These are phyloP conservation scores for Lepiota venenata DNA, from an alignment of 768 basidiomycete genomes.

Conservation along the genomic window DNA sequence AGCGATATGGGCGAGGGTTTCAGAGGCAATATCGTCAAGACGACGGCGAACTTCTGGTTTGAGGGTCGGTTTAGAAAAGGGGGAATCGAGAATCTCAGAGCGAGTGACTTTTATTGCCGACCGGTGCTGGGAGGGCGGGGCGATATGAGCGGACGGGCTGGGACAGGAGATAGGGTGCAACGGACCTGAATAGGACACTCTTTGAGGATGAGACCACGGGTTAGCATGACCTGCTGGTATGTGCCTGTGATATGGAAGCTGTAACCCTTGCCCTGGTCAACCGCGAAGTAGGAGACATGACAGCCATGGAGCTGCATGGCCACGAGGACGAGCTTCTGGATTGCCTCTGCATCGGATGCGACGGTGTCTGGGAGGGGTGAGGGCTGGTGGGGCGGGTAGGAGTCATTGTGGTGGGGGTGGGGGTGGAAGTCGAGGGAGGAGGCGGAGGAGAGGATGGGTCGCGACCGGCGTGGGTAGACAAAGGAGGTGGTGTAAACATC, in stretches of 20 bases:
- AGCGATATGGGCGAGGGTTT: conserved; percentile 90
- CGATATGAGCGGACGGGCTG: conserved; percentile 16
- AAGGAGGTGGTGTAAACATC: conserved; percentile 96
- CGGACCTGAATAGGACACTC: conserved; percentile 83
- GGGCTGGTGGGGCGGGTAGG: conserved; percentile 38
- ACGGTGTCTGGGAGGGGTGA: conserved; percentile 33
- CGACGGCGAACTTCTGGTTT: conserved; percentile 80
- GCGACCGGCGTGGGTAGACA: conserved; percentile 83
- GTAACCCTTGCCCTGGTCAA: conserved; percentile 73
- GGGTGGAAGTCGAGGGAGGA: conserved; percentile 60
- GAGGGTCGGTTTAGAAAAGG: conserved; percentile 71
- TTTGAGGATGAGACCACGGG: conserved; percentile 85
- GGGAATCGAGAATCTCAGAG: conserved; percentile 89
- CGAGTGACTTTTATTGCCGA: conserved; percentile 87
- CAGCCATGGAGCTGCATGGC: conserved; percentile 81
- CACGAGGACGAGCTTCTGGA: conserved; percentile 75
- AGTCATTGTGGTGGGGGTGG: conserved; percentile 35
- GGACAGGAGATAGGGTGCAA: conserved; percentile 14
- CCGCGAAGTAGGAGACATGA: conserved; percentile 74
- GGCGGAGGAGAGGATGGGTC: conserved; percentile 60
- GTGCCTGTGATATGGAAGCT: conserved; percentile 90
- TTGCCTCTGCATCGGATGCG: conserved; percentile 62
- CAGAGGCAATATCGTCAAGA: conserved; percentile 92
- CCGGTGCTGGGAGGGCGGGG: conserved; percentile 56
- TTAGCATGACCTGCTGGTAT: conserved; percentile 90